Percentiles rank a stretch among this genome's conserved stretches.
These are phyloP conservation scores for Ceratocystis smalleyi DNA, from an alignment of 2,329 filamentous ascomycete species.

Conservation along the genomic window DNA sequence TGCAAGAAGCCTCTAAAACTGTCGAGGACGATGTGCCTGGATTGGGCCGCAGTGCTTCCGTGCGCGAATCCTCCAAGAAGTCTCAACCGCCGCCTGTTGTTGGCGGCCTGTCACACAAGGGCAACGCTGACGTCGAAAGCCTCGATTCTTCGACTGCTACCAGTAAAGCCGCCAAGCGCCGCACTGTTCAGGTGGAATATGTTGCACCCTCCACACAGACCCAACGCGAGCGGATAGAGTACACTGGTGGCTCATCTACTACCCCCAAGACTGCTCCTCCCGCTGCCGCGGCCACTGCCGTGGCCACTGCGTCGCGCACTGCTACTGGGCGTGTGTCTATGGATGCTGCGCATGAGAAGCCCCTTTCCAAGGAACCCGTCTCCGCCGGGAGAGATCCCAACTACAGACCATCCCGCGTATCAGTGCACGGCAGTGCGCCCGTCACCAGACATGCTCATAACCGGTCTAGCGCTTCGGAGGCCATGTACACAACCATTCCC, in stretches of 20 bases:
- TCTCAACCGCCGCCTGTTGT: slow-evolving; percentile 30
- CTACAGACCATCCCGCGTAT: slow-evolving; percentile 18
- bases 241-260: slow-evolving; percentile 16
- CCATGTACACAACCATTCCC: slow-evolving; percentile 25
- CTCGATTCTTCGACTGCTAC: slow-evolving; percentile 33
- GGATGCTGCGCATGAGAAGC: slow-evolving; percentile 37
- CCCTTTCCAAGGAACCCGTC: slow-evolving; percentile 40
- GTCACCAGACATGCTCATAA: slow-evolving; percentile 25
- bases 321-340: slow-evolving; percentile 39
- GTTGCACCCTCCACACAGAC: slow-evolving; percentile 83
- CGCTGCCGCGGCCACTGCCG: slow-evolving; percentile 38
- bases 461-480: slow-evolving; percentile 30
- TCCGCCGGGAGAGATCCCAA: slow-evolving; percentile 20
- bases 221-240: slow-evolving; percentile 43
- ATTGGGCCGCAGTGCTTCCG: slow-evolving; percentile 76
- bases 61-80: slow-evolving; percentile 67
- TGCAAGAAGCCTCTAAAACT: slow-evolving; percentile 60
- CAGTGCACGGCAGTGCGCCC: background rate
- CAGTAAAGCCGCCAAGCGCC: slow-evolving; percentile 73
- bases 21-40: slow-evolving; percentile 39
- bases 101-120: slow-evolving; percentile 54
- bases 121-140: slow-evolving; percentile 53
- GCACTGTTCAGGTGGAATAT: slow-evolving; percentile 95
- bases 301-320: slow-evolving; percentile 25
- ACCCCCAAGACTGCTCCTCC: slow-evolving; percentile 31